phyloP scores from a whole-genome alignment of 169 alveolate species.

The Plasmodium gaboni region DNA sequence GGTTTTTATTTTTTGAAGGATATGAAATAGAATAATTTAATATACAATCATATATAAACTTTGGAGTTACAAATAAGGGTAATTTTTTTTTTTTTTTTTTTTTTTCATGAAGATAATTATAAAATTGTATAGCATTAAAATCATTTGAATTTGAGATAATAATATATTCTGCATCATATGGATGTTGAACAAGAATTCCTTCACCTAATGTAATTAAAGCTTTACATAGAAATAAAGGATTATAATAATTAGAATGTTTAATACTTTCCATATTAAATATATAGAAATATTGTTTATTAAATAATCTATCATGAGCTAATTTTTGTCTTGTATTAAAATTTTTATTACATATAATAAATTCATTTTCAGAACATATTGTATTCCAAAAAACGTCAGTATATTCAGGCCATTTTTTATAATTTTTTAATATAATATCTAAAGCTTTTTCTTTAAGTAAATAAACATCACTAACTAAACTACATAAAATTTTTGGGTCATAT shows the following conservation, averaged over 20 bases:
- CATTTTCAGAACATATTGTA: slow-evolving; percentile 79
- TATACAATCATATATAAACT: slow-evolving; percentile 70
- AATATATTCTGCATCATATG: slow-evolving; percentile 85
- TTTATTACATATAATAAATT: slow-evolving; percentile 79
- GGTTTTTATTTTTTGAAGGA: slow-evolving; percentile 61
- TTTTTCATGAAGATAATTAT: slow-evolving; percentile 45
- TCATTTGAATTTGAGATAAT: slow-evolving; percentile 78
- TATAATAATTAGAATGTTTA: slow-evolving; percentile 67
- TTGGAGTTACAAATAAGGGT: slow-evolving; percentile 66
- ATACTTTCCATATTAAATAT: slow-evolving; percentile 76
- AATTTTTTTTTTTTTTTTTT: slow-evolving; percentile 54
- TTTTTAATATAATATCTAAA: slow-evolving; percentile 81
- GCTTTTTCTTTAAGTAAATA: slow-evolving; percentile 84
- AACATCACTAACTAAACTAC: slow-evolving; percentile 85
- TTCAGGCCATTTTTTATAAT: slow-evolving; percentile 85
- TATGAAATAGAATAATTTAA: slow-evolving; percentile 59
- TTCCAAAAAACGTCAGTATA: slow-evolving; percentile 82
- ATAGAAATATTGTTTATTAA: slow-evolving; percentile 83
- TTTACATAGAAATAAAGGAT: slow-evolving; percentile 67
- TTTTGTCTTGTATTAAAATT: slow-evolving; percentile 83
- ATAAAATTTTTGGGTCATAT: slow-evolving; percentile 76
- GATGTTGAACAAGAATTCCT: slow-evolving; percentile 80
- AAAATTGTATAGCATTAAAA: slow-evolving; percentile 37
- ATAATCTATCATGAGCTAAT: slow-evolving; percentile 85
- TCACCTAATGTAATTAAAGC: slow-evolving; percentile 81